These are phyloP conservation scores for Phytophthora rubi DNA, from an alignment of 352 stramenopile genomes.

Conservation along the genomic window DNA sequence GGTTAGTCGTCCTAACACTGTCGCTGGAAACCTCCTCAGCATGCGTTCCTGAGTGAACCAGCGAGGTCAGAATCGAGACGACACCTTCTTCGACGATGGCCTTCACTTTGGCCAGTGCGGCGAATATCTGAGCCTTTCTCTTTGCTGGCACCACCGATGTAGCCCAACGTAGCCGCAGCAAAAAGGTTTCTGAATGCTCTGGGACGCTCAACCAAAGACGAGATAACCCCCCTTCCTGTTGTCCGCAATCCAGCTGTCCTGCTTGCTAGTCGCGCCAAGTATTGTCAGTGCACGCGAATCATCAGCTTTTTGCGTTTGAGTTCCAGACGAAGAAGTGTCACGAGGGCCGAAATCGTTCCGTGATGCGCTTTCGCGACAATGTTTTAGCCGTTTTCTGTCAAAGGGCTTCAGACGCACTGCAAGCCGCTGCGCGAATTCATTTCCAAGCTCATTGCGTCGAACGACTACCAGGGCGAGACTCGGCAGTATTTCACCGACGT, in stretches of 20 bases:
- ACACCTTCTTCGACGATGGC: too few relatives aligned
- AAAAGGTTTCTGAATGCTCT: not conserved
- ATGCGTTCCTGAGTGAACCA: too few relatives aligned
- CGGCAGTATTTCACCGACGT: slow-evolving; percentile 87
- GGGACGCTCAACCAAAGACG: not conserved
- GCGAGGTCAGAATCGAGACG: too few relatives aligned
- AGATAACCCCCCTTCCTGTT: not conserved
- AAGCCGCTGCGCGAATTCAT: slow-evolving; percentile 71
- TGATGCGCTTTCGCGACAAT: too few relatives aligned
- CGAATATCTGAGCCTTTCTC: not conserved
- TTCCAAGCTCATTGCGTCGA: slow-evolving; percentile 60
- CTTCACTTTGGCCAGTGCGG: not conserved
- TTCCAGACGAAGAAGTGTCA: not conserved
- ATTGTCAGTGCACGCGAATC: not conserved
- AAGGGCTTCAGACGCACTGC: slow-evolving; percentile 41
- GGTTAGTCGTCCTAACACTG: too few relatives aligned
- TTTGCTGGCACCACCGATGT: not conserved
- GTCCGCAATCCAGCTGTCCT: not conserved
- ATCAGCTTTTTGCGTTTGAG: not conserved
- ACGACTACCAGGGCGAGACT: slow-evolving; percentile 73
- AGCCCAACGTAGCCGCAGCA: not conserved
- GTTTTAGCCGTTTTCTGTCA: too few relatives aligned
- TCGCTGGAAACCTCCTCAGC: too few relatives aligned
- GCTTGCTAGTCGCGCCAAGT: not conserved
- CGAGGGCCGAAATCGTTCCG: not conserved